Percentiles rank a stretch among this genome's conserved stretches.
phyloP scores from a whole-genome alignment of 768 basidiomycete species.

The Chlorophyllum brunneum region DNA sequence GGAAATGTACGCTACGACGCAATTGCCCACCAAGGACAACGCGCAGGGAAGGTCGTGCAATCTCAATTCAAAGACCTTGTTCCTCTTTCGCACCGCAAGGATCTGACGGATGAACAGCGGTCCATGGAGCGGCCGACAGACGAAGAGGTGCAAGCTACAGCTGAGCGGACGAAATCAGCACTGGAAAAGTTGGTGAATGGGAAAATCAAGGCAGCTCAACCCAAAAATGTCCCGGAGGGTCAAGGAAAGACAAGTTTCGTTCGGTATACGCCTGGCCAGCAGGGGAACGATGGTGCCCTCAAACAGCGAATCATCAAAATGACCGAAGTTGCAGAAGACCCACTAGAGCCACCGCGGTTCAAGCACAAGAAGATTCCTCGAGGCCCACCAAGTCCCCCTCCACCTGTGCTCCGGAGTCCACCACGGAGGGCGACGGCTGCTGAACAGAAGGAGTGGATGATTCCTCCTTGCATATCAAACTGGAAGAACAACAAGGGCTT shows the following conservation, averaged over 20 bases:
- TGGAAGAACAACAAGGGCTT: slow-evolving; percentile 99
- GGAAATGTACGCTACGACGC: slow-evolving; percentile 97
- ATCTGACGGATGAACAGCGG: slow-evolving; percentile 70
- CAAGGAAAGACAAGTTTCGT: slow-evolving; percentile 87
- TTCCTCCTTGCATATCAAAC: slow-evolving; percentile 98
- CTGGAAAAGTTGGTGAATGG: slow-evolving; percentile 91
- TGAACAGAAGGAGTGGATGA: slow-evolving; percentile 99
- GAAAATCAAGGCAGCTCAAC: slow-evolving; percentile 98
- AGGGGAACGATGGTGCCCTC: slow-evolving; percentile 60
- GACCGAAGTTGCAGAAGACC: slow-evolving; percentile 97
- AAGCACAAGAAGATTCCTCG: slow-evolving; percentile 99
- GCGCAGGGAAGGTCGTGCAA: slow-evolving; percentile 80
- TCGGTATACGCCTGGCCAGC: slow-evolving; percentile 94
- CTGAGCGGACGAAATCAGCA: slow-evolving; percentile 86
- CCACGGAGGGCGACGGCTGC: slow-evolving; percentile 94
- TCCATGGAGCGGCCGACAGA: slow-evolving; percentile 91
- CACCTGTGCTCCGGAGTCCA: slow-evolving; percentile 91
- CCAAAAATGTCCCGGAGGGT: slow-evolving; percentile 86
- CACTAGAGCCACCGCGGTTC: slow-evolving; percentile 93
- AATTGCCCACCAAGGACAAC: slow-evolving; percentile 93
- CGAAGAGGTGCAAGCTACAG: slow-evolving; percentile 86
- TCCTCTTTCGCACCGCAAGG: slow-evolving; percentile 84
- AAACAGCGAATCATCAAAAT: slow-evolving; percentile 99
- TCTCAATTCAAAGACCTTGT: slow-evolving; percentile 98
- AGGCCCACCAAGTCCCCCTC: slow-evolving; percentile 94